Evolutionary conservation across 139 green algal species (phyloP).

Genomic region (Chara braunii): DNA sequence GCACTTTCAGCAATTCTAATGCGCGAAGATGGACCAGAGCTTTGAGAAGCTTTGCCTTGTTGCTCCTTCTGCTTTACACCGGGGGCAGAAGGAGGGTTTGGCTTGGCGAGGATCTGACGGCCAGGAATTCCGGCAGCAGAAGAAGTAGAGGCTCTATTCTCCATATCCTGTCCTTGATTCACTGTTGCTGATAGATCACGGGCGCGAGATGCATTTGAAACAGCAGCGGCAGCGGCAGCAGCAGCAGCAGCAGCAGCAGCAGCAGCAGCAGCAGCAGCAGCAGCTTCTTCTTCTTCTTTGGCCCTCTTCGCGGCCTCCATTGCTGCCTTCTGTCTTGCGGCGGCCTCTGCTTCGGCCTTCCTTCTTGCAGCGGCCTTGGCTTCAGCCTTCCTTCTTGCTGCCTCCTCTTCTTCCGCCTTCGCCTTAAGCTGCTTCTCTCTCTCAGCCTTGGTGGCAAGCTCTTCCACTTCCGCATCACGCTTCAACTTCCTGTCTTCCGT

Average conservation of each 20-base stretch:
- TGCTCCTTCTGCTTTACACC: constrained; percentile 2
- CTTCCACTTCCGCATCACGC: constrained; percentile 3
- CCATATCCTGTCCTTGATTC: neutral
- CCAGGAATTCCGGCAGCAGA: neutral
- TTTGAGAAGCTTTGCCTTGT: neutral
- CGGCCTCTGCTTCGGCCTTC: neutral
- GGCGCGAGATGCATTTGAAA: neutral
- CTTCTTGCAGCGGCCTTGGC: neutral
- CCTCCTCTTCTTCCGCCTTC: neutral
- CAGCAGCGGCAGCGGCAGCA: constrained; percentile 1
- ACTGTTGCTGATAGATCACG: constrained; percentile 1
- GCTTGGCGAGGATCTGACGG: too few species aligned
- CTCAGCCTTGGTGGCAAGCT: constrained; percentile 6
- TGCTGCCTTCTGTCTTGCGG: neutral
- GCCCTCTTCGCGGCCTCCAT: neutral
- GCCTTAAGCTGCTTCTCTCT: constrained; percentile 1
- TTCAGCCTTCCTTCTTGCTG: neutral
- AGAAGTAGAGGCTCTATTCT: constrained; percentile 2
- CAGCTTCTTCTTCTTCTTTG: constrained; percentile 2
- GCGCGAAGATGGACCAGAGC: neutral
- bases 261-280: neutral
- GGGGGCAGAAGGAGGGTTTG: too few species aligned
- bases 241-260: constrained; percentile 2
- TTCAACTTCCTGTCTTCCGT: constrained; percentile 19
- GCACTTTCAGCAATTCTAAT: neutral